phyloP scores from a whole-genome alignment of 129 eudicot genomes.

The Dittrichia graveolens region DNA sequence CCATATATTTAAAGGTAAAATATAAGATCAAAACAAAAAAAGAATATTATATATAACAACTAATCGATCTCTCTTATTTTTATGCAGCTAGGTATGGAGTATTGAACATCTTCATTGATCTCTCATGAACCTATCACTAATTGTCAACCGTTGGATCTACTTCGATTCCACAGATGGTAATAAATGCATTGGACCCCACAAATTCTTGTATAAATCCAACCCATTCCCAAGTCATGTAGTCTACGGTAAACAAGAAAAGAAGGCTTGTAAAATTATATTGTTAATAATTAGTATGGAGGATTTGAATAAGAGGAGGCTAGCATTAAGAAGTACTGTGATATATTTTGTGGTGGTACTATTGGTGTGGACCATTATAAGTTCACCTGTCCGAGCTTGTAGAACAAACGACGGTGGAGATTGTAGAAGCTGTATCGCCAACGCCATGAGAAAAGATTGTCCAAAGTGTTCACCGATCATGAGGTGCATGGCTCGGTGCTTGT shows the following conservation, averaged over 20 bases:
- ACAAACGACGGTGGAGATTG: constrained; percentile 42
- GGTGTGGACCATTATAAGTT: constrained; percentile 17
- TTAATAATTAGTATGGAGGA: too few species aligned
- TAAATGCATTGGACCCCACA: not conserved
- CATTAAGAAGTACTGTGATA: constrained; percentile 7
- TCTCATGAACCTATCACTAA: not conserved
- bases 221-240: constrained; percentile 1
- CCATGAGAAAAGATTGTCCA: constrained; percentile 62
- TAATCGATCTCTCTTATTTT: too few species aligned
- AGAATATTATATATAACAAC: too few species aligned
- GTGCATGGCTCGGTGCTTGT: constrained; percentile 87
- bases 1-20: too few species aligned
- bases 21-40: too few species aligned
- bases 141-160: constrained; percentile 16
- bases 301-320: constrained; percentile 6
- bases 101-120: too few species aligned
- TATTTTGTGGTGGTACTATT: constrained; percentile 32
- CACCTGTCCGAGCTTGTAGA: constrained; percentile 41
- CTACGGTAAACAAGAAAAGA: not conserved
- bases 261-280: not conserved
- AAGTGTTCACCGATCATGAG: constrained; percentile 62
- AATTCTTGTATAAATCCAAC: constrained; percentile 19
- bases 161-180: not conserved
- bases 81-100: too few species aligned
- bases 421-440: constrained; percentile 56